Percentiles rank a stretch among this genome's conserved stretches.
Conservation (phyloP, 768 basidiomycete genomes). For the Tricholoma sp. region DNA sequence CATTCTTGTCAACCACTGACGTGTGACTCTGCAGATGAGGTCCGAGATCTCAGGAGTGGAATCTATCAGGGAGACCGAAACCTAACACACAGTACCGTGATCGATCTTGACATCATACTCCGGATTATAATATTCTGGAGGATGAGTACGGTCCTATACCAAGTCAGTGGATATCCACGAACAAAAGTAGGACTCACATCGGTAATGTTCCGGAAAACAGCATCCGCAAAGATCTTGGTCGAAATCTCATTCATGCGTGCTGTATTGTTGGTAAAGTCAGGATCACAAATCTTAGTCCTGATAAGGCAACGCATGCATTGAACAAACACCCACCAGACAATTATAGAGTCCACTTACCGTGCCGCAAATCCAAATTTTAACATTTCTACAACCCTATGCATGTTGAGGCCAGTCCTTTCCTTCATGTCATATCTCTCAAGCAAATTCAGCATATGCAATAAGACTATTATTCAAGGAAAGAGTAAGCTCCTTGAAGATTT, state of each 20-base stretch:
- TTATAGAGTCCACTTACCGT: slow-evolving; percentile 26
- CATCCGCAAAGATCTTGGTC: slow-evolving; percentile 61
- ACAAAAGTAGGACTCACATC: slow-evolving; percentile 53
- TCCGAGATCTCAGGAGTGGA: not conserved
- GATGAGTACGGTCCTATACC: slow-evolving; percentile 74
- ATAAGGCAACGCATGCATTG: not conserved
- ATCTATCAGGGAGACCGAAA: not conserved
- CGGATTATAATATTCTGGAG: slow-evolving; percentile 79
- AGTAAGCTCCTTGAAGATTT: not conserved
- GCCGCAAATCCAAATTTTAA: slow-evolving; percentile 69
- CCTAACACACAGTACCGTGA: slow-evolving; percentile 74
- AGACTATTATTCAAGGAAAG: slow-evolving; percentile 32
- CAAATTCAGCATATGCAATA: slow-evolving; percentile 89
- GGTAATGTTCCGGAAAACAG: slow-evolving; percentile 65
- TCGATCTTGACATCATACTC: slow-evolving; percentile 72
- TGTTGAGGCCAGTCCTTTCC: slow-evolving; percentile 55
- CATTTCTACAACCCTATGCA: slow-evolving; percentile 79
- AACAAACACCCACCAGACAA: not conserved
- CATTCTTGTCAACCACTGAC: slow-evolving; percentile 75
- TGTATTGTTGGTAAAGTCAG: slow-evolving; percentile 54
- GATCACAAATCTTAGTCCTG: slow-evolving; percentile 84
- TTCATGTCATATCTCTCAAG: slow-evolving; percentile 66
- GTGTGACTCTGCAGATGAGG: slow-evolving; percentile 63
- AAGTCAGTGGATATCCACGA: not conserved
- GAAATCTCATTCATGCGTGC: slow-evolving; percentile 57